Percentiles rank a stretch among this genome's conserved stretches.
These are phyloP conservation scores for Colletotrichum musae DNA, from an alignment of 2,329 filamentous ascomycete genomes.

Conservation along the genomic window DNA sequence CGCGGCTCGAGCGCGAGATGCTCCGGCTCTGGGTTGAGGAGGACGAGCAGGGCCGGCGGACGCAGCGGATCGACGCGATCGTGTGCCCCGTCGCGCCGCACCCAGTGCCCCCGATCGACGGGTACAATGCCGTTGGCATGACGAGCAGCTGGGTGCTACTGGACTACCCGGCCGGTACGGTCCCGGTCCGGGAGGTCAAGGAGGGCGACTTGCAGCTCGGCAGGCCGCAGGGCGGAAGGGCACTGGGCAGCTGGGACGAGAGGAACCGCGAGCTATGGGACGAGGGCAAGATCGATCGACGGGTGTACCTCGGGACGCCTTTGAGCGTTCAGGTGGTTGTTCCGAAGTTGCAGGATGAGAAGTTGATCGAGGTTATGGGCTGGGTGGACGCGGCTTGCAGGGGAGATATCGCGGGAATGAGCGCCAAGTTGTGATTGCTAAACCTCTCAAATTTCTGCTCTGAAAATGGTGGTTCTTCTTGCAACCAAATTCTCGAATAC, in stretches of 20 bases:
- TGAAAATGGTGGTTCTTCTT: too few relatives aligned
- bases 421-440: background rate
- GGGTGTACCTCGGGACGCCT: constrained; percentile 25
- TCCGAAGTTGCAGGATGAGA: constrained; percentile 30
- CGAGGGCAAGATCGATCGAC: constrained; percentile 27
- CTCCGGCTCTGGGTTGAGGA: constrained; percentile 29
- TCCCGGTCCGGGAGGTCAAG: constrained; percentile 44
- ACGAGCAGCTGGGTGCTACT: constrained; percentile 56
- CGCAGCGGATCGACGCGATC: constrained; percentile 63
- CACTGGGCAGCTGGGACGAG: constrained; percentile 26
- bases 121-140: constrained; percentile 47
- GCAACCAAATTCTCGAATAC: too few relatives aligned
- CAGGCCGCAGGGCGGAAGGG: constrained; percentile 11
- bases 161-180: constrained; percentile 53
- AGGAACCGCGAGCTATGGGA: constrained; percentile 32
- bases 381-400: constrained; percentile 14
- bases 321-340: constrained; percentile 32
- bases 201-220: constrained; percentile 30
- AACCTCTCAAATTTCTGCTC: too few relatives aligned
- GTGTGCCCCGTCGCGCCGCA: constrained; percentile 74
- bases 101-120: constrained; percentile 61
- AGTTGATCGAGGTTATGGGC: constrained; percentile 23
- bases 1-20: constrained; percentile 32
- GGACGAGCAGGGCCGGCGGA: constrained; percentile 9
- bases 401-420: background rate